Percentiles rank a stretch among this genome's conserved stretches.
phyloP scores from a whole-genome alignment of 2,329 filamentous ascomycete genomes.

The Fusarium goolgardi region DNA sequence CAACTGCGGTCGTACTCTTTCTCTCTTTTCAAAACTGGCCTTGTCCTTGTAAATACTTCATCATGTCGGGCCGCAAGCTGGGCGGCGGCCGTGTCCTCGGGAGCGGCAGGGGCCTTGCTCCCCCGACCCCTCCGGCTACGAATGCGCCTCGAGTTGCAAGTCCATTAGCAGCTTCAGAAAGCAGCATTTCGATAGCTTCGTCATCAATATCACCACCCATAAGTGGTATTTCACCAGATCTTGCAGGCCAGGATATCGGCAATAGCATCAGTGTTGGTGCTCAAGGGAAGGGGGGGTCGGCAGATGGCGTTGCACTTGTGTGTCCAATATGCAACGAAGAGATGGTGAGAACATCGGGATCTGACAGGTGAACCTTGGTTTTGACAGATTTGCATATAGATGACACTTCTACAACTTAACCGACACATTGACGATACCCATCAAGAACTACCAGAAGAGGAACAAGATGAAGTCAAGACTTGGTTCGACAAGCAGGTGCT shows the following conservation, averaged over 20 bases:
- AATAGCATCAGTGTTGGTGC: conserved; percentile 79
- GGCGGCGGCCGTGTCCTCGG: conserved; percentile 93
- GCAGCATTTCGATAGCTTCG: conserved; percentile 82
- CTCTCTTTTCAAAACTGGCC: not conserved
- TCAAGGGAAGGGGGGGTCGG: conserved; percentile 63
- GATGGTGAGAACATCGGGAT: conserved; percentile 73
- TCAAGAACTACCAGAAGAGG: conserved; percentile 86
- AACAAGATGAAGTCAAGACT: conserved; percentile 94
- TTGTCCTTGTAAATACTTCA: conserved; percentile 12
- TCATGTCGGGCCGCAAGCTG: conserved; percentile 86
- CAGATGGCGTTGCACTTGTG: conserved; percentile 72
- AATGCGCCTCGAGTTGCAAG: conserved; percentile 60
- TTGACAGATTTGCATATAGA: conserved; percentile 57
- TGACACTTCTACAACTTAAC: conserved; percentile 93
- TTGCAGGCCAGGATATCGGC: conserved; percentile 77
- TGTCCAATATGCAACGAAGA: conserved; percentile 99
- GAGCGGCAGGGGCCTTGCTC: conserved; percentile 83
- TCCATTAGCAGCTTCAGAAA: conserved; percentile 69
- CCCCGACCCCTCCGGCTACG: conserved; percentile 60
- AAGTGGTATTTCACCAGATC: conserved; percentile 73
- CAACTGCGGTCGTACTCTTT: conserved; percentile 50
- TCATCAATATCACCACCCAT: conserved; percentile 71
- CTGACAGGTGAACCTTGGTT: not conserved
- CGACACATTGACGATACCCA: conserved; percentile 86
- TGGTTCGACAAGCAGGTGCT: conserved; percentile 97